Percentiles rank a stretch among this genome's conserved stretches.
These are phyloP conservation scores for Suhomyces vadensis DNA, from an alignment of 805 yeast genomes.

Conservation along the genomic window DNA sequence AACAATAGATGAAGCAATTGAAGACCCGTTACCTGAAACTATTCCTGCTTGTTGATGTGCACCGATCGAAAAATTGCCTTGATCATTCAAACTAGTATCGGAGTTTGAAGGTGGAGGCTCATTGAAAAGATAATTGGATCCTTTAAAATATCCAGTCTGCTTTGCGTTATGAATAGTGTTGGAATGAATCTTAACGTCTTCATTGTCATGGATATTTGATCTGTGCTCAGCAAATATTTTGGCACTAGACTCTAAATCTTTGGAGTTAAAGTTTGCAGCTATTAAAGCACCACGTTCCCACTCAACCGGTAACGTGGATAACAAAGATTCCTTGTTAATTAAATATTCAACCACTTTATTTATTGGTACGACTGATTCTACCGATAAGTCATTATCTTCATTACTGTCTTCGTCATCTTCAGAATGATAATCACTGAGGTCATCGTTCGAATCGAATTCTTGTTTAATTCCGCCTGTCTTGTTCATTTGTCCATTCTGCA, in stretches of 20 bases:
- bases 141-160: not conserved
- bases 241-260: slow-evolving; percentile 27
- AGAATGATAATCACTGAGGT: slow-evolving; percentile 8
- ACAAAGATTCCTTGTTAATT: slow-evolving; percentile 40
- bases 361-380: slow-evolving; percentile 36
- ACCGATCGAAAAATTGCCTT: slow-evolving; percentile 11
- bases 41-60: not conserved
- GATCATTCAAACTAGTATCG: slow-evolving; percentile 13
- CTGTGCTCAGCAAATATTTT: slow-evolving; percentile 37
- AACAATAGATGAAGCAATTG: not conserved
- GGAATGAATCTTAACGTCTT: not conserved
- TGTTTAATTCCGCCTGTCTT: not conserved
- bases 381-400: slow-evolving; percentile 3
- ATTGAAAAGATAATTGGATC: not conserved
- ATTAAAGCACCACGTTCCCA: slow-evolving; percentile 48
- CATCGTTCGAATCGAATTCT: slow-evolving; percentile 8
- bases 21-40: not conserved
- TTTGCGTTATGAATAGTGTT: not conserved
- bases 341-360: slow-evolving; percentile 49
- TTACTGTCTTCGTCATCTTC: slow-evolving; percentile 9
- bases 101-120: not conserved
- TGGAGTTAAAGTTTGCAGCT: slow-evolving; percentile 37
- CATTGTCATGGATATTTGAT: slow-evolving; percentile 11
- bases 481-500: not conserved
- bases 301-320: slow-evolving; percentile 41